Conservation (phyloP, 2,329 filamentous ascomycete genomes). For the Ceratocystis harringtonii region DNA sequence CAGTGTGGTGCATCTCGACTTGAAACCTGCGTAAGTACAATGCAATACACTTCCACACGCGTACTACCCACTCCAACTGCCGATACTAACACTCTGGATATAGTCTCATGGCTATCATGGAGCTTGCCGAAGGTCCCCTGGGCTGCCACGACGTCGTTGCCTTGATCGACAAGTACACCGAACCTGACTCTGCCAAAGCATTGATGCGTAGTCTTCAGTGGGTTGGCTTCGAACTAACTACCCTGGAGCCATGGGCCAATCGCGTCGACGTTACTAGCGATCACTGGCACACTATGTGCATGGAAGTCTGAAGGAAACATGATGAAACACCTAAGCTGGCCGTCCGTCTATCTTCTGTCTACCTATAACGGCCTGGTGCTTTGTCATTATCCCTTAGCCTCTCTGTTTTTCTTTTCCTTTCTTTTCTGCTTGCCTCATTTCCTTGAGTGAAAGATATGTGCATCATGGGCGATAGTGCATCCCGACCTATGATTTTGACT, state of each 20-base stretch:
- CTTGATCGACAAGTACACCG: conserved; percentile 60
- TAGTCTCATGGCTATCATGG: conserved; percentile 78
- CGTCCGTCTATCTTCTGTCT: neutral
- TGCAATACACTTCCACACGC: neutral
- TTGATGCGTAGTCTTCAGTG: conserved; percentile 75
- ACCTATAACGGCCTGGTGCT: neutral
- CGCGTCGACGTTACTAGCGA: conserved; percentile 53
- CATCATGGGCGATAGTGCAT: conserved; percentile 12
- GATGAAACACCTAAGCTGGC: neutral
- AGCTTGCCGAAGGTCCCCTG: conserved; percentile 65
- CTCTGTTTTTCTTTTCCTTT: conserved; percentile 5
- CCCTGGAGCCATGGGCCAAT: conserved; percentile 59
- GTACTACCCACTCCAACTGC: neutral
- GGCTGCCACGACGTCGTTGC: conserved; percentile 64
- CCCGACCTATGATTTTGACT: conserved; percentile 6
- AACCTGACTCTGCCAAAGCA: conserved; percentile 45
- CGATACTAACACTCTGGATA: conserved; percentile 22
- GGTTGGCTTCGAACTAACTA: conserved; percentile 79
- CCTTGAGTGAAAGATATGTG: conserved; percentile 14
- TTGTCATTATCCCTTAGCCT: neutral
- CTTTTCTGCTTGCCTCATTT: conserved; percentile 13
- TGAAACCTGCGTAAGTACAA: conserved; percentile 68
- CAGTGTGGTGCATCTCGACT: conserved; percentile 53
- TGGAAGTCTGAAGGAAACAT: conserved; percentile 50
- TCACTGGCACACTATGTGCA: conserved; percentile 73